Evolutionary conservation across 495 filamentous ascomycete species (phyloP), one percentile per base, ranked within the genome.

Genomic region (Viridothelium virens): DNA sequence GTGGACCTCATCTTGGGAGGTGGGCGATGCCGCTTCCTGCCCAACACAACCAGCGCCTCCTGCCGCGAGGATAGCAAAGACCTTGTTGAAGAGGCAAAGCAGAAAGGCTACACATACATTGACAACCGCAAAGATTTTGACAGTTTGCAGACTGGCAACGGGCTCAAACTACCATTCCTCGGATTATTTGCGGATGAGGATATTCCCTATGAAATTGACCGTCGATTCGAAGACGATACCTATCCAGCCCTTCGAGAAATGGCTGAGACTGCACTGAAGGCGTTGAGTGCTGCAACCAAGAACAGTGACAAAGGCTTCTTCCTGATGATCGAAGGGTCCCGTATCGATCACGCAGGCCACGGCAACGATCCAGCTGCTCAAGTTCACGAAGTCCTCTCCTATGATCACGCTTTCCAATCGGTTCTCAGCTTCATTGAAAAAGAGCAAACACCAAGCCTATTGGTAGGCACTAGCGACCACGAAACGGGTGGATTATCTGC

Each of bases 311-410:
- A 96, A 75, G 94, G 94, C 1, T 98, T 98, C 82, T 97, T 98
- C 79, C 75, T 98, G 66, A 95, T 98, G 93, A 93, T 98, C 66
- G 94, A 98, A 75, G 94, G 94, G 4, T 92, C 89, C 70, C 83
- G 95, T 39, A 97, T 98, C 69, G 94, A 98, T 69, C 95, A 98
- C 75, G 92, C 94, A 2, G 95, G 92, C 12, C 94, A 98, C 72
- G 86, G 85, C 63, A 98, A 98, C 70, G 94, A 98, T 73, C 94
- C 94, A 1, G 92, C 89, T 11, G 92, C 95, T 0, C 95, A 97
- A 74, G 94, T 97, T 9, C 86, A 93, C 65, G 94, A 98, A 72
- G 92, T 97, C 0, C 79, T 97, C 5, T 92, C 89, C 46, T 97
- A 96, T 68, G 94, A 97, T 79, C 87, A 84, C 73, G 84, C 93